Conservation (phyloP, 2,329 filamentous ascomycete species). For the Fusarium sp. region DNA sequence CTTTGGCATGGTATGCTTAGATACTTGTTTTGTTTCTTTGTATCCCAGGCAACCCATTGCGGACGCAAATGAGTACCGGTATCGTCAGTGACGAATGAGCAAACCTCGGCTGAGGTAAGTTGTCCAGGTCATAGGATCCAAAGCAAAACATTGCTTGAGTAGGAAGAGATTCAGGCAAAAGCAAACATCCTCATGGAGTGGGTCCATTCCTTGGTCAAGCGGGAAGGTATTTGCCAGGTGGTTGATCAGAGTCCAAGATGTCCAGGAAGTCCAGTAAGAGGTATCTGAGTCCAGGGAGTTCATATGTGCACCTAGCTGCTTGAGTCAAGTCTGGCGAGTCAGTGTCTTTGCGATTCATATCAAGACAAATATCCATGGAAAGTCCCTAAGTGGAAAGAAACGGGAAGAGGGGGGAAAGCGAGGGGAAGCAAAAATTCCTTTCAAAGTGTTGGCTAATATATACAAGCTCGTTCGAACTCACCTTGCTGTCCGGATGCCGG, state of each 20-base stretch:
- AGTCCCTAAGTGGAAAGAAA: constrained; percentile 32
- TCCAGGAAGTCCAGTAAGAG: constrained; percentile 15
- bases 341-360: constrained; percentile 39
- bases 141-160: constrained; percentile 13
- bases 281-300: constrained; percentile 15
- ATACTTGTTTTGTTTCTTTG: constrained; percentile 18
- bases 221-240: constrained; percentile 21
- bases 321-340: constrained; percentile 40
- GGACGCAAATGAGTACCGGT: constrained; percentile 17
- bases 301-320: constrained; percentile 37
- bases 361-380: constrained; percentile 37
- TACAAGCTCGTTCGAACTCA: constrained; percentile 62
- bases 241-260: constrained; percentile 14
- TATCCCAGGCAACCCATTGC: constrained; percentile 20
- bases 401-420: neutral
- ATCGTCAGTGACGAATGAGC: constrained; percentile 31
- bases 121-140: constrained; percentile 15
- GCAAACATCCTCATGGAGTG: constrained; percentile 14
- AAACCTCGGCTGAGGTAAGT: constrained; percentile 32
- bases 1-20: constrained; percentile 26
- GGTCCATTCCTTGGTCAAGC: constrained; percentile 28
- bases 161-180: constrained; percentile 12
- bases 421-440: constrained; percentile 45
- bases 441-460: constrained; percentile 59
- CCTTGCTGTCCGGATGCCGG: constrained; percentile 62